Evolutionary conservation across 2,329 filamentous ascomycete species (phyloP).

Genomic region (Claviceps sp.): DNA sequence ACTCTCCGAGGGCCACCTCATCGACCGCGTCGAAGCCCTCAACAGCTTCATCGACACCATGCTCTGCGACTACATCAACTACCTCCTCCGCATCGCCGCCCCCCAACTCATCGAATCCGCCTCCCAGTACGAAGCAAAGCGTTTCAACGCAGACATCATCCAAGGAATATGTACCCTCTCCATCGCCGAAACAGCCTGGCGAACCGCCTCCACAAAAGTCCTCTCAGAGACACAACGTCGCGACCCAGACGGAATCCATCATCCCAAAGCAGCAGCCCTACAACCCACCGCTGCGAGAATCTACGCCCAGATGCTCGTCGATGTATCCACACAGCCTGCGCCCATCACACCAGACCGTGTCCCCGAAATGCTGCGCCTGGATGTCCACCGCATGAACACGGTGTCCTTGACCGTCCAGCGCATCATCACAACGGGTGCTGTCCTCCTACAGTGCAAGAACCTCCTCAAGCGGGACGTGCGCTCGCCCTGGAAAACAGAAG

Average conservation of each 20-base stretch:
- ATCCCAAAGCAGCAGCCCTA: conserved; percentile 32
- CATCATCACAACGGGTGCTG: conserved; percentile 60
- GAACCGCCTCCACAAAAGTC: conserved; percentile 48
- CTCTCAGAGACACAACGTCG: conserved; percentile 51
- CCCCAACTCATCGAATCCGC: conserved; percentile 60
- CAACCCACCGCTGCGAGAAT: conserved; percentile 55
- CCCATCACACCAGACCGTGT: conserved; percentile 40
- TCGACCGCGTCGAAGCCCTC: conserved; percentile 63
- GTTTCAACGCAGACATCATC: conserved; percentile 53
- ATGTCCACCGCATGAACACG: conserved; percentile 44
- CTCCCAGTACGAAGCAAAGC: conserved; percentile 58
- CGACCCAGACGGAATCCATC: conserved; percentile 54
- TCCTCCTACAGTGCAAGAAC: conserved; percentile 70
- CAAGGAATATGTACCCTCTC: conserved; percentile 38
- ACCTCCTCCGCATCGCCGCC: conserved; percentile 57
- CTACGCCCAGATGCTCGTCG: conserved; percentile 63
- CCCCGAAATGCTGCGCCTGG: conserved; percentile 63
- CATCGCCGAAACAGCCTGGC: conserved; percentile 54
- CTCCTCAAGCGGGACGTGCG: conserved; percentile 70
- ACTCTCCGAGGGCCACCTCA: conserved; percentile 47
- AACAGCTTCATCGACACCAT: conserved; percentile 65
- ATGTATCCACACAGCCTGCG: conserved; percentile 56
- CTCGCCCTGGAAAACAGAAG: conserved; percentile 63
- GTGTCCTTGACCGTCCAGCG: conserved; percentile 29
- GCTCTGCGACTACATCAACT: conserved; percentile 72